phyloP scores from a whole-genome alignment of 2,329 filamentous ascomycete genomes.

The Didymella lethalis region DNA sequence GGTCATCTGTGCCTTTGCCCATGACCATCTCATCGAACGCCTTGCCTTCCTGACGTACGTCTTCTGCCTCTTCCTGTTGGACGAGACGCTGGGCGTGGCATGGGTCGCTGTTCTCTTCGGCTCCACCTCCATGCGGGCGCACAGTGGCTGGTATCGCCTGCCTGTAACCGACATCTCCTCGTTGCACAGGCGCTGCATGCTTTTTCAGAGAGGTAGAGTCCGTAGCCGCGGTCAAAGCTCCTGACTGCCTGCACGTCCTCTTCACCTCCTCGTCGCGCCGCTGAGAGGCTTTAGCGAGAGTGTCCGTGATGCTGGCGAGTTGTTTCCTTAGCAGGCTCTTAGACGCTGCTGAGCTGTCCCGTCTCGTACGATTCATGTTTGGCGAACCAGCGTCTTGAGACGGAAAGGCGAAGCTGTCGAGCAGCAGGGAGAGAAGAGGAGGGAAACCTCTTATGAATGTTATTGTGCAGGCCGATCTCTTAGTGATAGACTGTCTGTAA shows the following conservation, averaged over 20 bases:
- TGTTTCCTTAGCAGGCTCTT: slow-evolving; percentile 25
- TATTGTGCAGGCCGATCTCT: not conserved
- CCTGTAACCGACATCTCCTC: not conserved
- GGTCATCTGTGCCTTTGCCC: not conserved
- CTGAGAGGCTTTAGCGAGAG: slow-evolving; percentile 24
- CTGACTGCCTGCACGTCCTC: not conserved
- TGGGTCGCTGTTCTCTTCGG: not conserved
- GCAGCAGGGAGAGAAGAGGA: not conserved
- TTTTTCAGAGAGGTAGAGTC: not conserved
- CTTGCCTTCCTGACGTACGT: not conserved
- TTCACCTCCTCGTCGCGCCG: slow-evolving; percentile 24
- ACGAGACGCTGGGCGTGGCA: not conserved
- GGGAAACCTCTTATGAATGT: not conserved
- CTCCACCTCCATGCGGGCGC: not conserved
- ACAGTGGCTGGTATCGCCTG: not conserved
- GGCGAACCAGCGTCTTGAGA: not conserved
- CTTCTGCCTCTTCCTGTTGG: not conserved
- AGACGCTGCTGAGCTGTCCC: not conserved
- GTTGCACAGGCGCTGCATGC: not conserved
- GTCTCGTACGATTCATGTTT: slow-evolving; percentile 5
- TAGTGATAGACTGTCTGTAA: not conserved
- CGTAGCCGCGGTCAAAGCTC: not conserved
- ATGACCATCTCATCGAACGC: not conserved
- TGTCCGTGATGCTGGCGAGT: slow-evolving; percentile 29
- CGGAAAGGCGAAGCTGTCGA: not conserved